A percentile compares a stretch with the other conserved stretches of the same genome.
phyloP scores from a whole-genome alignment of 139 green algal genomes.

The Marvania coccoides region DNA sequence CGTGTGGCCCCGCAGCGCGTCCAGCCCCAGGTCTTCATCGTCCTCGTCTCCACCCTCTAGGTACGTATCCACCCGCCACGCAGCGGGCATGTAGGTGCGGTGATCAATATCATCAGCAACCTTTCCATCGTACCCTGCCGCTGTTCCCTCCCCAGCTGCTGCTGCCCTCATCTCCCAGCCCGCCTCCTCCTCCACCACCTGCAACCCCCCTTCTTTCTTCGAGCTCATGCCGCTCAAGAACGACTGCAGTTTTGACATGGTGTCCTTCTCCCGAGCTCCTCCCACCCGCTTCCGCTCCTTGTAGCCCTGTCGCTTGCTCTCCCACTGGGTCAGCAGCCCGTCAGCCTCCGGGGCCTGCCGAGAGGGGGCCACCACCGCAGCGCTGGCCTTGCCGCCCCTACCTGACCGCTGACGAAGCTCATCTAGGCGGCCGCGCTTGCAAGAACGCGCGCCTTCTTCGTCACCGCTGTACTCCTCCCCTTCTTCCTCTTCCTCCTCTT shows the following conservation, averaged over 20 bases:
- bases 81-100: constrained; percentile 56
- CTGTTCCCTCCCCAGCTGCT: neutral
- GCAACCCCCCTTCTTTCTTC: neutral
- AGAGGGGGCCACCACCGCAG: constrained; percentile 1
- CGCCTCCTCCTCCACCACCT: neutral
- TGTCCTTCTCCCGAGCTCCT: constrained; percentile 59
- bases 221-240: constrained; percentile 28
- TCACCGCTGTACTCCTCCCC: neutral
- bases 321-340: constrained; percentile 65
- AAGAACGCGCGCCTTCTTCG: neutral
- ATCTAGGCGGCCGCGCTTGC: constrained; percentile 16
- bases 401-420: too few species aligned
- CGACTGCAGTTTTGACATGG: constrained; percentile 37
- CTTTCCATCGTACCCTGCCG: constrained; percentile 29
- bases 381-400: neutral
- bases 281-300: constrained; percentile 54
- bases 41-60: constrained; percentile 11
- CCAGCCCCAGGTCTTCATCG: constrained; percentile 35
- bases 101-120: constrained; percentile 58
- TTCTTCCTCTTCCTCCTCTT: constrained; percentile 9
- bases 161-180: neutral
- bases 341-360: constrained; percentile 34
- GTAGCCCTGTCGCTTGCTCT: constrained; percentile 54
- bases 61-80: constrained; percentile 53
- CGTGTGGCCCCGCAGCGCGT: constrained; percentile 34